phyloP scores from a whole-genome alignment of 2,329 filamentous ascomycete genomes.

The Phaeoacremonium minimum region DNA sequence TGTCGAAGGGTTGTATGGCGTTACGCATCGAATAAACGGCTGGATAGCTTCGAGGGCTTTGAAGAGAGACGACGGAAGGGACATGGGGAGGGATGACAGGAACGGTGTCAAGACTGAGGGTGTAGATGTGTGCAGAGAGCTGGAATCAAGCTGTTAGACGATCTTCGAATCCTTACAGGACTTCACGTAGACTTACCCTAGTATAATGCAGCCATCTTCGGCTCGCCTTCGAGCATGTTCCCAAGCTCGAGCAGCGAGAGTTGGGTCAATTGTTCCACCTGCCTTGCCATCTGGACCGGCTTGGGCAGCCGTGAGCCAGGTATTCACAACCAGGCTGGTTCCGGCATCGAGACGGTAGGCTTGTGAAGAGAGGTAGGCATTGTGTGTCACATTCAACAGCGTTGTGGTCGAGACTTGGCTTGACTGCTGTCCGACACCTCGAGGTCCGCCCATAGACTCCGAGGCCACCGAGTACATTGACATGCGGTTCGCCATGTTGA shows the following conservation, averaged over 20 bases:
- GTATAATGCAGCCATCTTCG: constrained; percentile 88
- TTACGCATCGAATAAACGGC: constrained; percentile 83
- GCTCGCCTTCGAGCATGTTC: constrained; percentile 92
- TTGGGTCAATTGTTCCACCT: constrained; percentile 76
- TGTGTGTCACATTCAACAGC: constrained; percentile 86
- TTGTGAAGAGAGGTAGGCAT: constrained; percentile 75
- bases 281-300: constrained; percentile 62
- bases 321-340: constrained; percentile 91
- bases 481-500: constrained; percentile 58
- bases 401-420: constrained; percentile 89
- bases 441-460: constrained; percentile 54
- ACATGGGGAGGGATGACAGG: constrained; percentile 73
- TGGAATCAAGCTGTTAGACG: no score
- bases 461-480: constrained; percentile 67
- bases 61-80: constrained; percentile 70
- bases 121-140: constrained; percentile 82
- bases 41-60: constrained; percentile 76
- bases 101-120: constrained; percentile 83
- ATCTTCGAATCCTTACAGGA: no score
- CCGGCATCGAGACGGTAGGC: constrained; percentile 86
- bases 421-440: constrained; percentile 61
- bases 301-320: constrained; percentile 81
- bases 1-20: constrained; percentile 82
- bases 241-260: constrained; percentile 80
- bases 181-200: constrained; percentile 60